Conservation (phyloP, 2,329 filamentous ascomycete genomes). For the Hypoxylon sp. region DNA sequence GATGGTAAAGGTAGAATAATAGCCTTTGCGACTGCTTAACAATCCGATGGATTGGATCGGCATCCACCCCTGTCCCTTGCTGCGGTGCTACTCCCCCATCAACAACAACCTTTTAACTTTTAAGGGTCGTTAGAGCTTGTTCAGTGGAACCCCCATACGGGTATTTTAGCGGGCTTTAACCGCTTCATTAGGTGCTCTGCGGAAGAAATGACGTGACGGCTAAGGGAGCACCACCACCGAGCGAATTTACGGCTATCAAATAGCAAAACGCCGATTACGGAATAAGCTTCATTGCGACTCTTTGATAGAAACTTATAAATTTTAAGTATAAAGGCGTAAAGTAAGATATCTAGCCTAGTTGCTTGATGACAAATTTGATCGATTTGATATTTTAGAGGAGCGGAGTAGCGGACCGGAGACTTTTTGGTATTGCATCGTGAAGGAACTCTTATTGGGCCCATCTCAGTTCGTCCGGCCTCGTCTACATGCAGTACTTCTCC, state of each 20-base stretch:
- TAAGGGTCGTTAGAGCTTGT: slow-evolving; percentile 14
- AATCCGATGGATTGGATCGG: slow-evolving; percentile 16
- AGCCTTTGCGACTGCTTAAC: neutral
- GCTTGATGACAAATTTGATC: slow-evolving; percentile 9
- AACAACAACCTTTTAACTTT: too few species aligned
- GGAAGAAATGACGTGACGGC: slow-evolving; percentile 34
- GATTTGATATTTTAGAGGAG: neutral
- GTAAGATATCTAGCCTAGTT: neutral
- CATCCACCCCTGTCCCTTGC: slow-evolving; percentile 7
- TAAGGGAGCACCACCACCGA: slow-evolving; percentile 6
- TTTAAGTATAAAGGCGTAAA: slow-evolving; percentile 4
- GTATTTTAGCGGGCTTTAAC: slow-evolving; percentile 27
- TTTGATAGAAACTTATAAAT: neutral
- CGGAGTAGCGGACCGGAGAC: slow-evolving; percentile 6
- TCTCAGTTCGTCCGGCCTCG: too few species aligned
- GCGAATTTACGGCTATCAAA: slow-evolving; percentile 7
- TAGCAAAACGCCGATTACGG: slow-evolving; percentile 33
- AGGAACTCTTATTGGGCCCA: slow-evolving; percentile 14
- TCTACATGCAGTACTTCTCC: slow-evolving; percentile 38
- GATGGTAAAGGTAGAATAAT: neutral
- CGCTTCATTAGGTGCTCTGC: slow-evolving; percentile 24
- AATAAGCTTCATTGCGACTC: slow-evolving; percentile 9
- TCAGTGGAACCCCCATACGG: slow-evolving; percentile 15
- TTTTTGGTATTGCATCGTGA: too few species aligned
- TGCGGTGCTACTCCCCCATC: too few species aligned